Evolutionary conservation across 2,329 filamentous ascomycete species (phyloP).

Genomic region (Knoxdaviesia capensis): DNA sequence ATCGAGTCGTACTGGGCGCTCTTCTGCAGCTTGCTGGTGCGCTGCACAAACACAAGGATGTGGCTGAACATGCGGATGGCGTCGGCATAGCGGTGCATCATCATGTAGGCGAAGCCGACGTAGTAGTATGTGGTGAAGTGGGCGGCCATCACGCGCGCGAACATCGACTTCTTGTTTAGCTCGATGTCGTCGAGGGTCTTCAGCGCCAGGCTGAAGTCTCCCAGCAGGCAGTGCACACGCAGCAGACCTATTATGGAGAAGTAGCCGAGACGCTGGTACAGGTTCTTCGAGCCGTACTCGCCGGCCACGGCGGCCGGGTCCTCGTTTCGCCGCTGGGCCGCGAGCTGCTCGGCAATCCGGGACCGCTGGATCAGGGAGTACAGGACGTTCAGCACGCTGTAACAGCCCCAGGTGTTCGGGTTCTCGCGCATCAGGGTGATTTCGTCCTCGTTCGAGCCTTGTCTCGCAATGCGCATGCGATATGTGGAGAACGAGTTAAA

Average conservation of each 20-base stretch:
- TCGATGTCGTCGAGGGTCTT: conserved; percentile 99
- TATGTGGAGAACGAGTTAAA: conserved; percentile 99
- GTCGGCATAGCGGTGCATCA: conserved; percentile 98
- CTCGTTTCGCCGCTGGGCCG: conserved; percentile 83
- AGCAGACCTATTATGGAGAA: conserved; percentile 97
- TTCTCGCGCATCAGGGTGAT: conserved; percentile 81
- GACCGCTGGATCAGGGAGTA: conserved; percentile 98
- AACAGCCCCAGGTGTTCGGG: conserved; percentile 98
- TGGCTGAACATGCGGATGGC: conserved; percentile 99
- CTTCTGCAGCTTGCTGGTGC: conserved; percentile 99
- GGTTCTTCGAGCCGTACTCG: conserved; percentile 81
- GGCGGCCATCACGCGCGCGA: conserved; percentile 95
- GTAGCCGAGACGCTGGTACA: conserved; percentile 97
- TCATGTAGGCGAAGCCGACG: conserved; percentile 99
- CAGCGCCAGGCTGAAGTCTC: conserved; percentile 92
- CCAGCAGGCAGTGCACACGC: conserved; percentile 86
- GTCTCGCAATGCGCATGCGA: conserved; percentile 73
- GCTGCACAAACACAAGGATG: conserved; percentile 95
- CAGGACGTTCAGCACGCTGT: conserved; percentile 95
- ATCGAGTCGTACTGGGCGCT: conserved; percentile 96
- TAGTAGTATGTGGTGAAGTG: conserved; percentile 99
- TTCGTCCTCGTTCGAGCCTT: conserved; percentile 77
- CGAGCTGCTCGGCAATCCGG: conserved; percentile 94
- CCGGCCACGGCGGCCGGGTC: conserved; percentile 75
- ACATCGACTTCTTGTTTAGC: conserved; percentile 99